Evolutionary conservation across 2,329 filamentous ascomycete species (phyloP).

Genomic region (Xylariaceae sp.): DNA sequence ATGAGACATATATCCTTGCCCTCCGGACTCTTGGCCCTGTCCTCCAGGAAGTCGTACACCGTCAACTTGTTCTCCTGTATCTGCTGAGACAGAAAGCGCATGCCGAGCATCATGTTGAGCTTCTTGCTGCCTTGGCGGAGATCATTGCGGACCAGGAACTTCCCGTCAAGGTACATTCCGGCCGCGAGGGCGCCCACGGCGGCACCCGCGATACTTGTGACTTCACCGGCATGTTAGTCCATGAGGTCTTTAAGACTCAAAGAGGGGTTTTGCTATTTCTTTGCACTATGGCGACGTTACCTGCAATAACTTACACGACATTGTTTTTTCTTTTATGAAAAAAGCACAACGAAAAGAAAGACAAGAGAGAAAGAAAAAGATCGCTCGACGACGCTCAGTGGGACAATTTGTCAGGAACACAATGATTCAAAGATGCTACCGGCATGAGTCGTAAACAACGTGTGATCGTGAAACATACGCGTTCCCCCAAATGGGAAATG

Average conservation of each 20-base stretch:
- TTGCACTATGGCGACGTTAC: background rate
- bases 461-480: background rate
- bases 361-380: background rate
- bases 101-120: background rate
- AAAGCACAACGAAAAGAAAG: background rate
- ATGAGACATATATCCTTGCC: slow-evolving; percentile 37
- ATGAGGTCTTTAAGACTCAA: no score
- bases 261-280: background rate
- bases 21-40: slow-evolving; percentile 20
- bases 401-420: background rate
- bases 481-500: background rate
- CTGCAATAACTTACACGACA: background rate
- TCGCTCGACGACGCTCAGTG: background rate
- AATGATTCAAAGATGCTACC: background rate
- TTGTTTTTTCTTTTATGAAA: background rate
- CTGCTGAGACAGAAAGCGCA: slow-evolving; percentile 33
- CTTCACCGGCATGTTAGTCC: slow-evolving; percentile 4
- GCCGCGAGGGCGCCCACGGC: slow-evolving; percentile 13
- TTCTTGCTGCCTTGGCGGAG: slow-evolving; percentile 10
- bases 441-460: background rate
- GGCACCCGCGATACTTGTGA: slow-evolving; percentile 12
- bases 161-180: slow-evolving; percentile 18
- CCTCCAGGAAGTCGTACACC: slow-evolving; percentile 26
- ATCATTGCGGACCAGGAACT: slow-evolving; percentile 16
- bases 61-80: slow-evolving; percentile 21